Conservation (phyloP, 2,329 filamentous ascomycete species). For the Ilyonectria mors-panacis region DNA sequence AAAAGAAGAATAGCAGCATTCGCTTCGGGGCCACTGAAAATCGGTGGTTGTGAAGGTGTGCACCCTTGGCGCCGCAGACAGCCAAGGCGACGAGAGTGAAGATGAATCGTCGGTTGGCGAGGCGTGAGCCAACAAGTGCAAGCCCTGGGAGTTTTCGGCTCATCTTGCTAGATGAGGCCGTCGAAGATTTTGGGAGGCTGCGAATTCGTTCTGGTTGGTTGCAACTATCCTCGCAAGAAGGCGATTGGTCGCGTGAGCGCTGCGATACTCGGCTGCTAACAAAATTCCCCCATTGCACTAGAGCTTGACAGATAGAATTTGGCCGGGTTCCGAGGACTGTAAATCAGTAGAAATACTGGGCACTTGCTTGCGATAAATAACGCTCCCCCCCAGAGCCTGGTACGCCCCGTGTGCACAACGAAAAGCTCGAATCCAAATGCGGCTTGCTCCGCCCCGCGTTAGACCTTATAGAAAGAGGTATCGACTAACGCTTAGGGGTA, state of each 20-base stretch:
- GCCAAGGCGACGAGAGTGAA: conserved; percentile 52
- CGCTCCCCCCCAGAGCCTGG: not conserved
- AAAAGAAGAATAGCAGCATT: conserved; percentile 51
- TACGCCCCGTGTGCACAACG: not conserved
- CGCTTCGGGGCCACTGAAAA: conserved; percentile 49
- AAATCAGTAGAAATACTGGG: conserved; percentile 8
- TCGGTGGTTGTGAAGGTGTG: conserved; percentile 53
- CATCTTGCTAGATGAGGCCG: conserved; percentile 27
- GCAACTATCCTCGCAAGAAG: not conserved
- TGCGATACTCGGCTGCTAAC: conserved; percentile 15
- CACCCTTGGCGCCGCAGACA: conserved; percentile 50
- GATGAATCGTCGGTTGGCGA: conserved; percentile 50
- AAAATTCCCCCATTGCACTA: conserved; percentile 29
- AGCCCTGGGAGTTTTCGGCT: conserved; percentile 26
- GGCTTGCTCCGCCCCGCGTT: not conserved
- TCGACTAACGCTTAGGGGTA: not conserved
- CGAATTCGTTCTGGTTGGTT: not conserved
- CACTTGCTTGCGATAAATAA: conserved; percentile 34
- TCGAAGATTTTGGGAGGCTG: conserved; percentile 8
- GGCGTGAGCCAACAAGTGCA: conserved; percentile 38
- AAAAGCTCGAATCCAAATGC: not conserved
- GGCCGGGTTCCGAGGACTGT: not conserved
- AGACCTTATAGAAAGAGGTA: not conserved
- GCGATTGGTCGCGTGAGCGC: conserved; percentile 20
- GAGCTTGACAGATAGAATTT: conserved; percentile 9